A percentile compares a stretch with the other conserved stretches of the same genome.
These are phyloP conservation scores for Fusarium clavum DNA, from an alignment of 2,329 filamentous ascomycete genomes.

Conservation along the genomic window DNA sequence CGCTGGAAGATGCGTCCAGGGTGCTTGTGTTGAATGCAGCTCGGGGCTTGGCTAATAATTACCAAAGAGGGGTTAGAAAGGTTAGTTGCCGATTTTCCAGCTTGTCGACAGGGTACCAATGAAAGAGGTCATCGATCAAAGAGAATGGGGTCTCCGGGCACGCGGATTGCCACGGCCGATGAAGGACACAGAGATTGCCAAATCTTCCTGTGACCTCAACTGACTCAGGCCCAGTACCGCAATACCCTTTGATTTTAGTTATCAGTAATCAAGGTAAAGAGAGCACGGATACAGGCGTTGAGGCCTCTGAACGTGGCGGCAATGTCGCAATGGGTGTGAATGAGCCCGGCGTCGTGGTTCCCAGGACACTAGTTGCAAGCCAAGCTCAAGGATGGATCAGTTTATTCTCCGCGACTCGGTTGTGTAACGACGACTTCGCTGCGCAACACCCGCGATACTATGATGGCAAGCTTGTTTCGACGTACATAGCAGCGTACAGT, in stretches of 20 bases:
- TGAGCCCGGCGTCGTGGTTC: constrained; percentile 49
- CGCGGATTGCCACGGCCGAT: constrained; percentile 45
- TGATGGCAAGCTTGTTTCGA: constrained; percentile 39
- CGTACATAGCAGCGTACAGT: constrained; percentile 24
- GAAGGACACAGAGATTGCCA: constrained; percentile 42
- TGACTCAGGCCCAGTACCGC: constrained; percentile 44
- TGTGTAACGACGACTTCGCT: constrained; percentile 46
- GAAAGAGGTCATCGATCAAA: constrained; percentile 39
- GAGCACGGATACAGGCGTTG: constrained; percentile 30
- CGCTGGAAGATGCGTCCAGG: constrained; percentile 42
- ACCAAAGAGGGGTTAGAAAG: constrained; percentile 46
- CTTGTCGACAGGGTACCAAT: constrained; percentile 43
- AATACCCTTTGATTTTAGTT: constrained; percentile 24
- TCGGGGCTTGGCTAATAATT: constrained; percentile 43
- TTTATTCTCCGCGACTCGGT: constrained; percentile 48
- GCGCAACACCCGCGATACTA: constrained; percentile 43
- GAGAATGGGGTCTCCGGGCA: constrained; percentile 43
- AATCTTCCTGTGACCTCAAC: constrained; percentile 46
- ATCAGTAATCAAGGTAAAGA: constrained; percentile 15
- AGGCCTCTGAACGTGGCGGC: constrained; percentile 45
- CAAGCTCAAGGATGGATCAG: constrained; percentile 46
- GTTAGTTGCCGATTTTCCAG: constrained; percentile 46
- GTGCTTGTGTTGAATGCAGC: constrained; percentile 45
- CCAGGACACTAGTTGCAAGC: constrained; percentile 48
- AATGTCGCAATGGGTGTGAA: constrained; percentile 47